Evolutionary conservation across 805 yeast genomes (phyloP).

Genomic region (Zygotorulaspora chibaensis): DNA sequence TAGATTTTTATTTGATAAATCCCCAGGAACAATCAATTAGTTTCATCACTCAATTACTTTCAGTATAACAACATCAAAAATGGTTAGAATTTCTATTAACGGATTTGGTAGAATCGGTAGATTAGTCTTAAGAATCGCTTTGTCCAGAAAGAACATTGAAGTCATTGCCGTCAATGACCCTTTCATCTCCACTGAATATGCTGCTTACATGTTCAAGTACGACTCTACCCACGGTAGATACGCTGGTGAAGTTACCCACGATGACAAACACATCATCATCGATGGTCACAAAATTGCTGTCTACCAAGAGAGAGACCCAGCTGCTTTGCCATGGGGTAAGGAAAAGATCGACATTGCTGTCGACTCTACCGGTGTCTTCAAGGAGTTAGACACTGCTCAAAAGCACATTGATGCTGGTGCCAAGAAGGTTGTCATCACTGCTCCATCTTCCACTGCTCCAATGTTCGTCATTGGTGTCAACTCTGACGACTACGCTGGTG

Average conservation of each 20-base stretch:
- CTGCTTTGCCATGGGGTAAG: slow-evolving; percentile 64
- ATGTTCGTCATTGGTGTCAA: slow-evolving; percentile 72
- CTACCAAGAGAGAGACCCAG: slow-evolving; percentile 65
- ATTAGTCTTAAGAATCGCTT: slow-evolving; percentile 60
- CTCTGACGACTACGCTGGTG: slow-evolving; percentile 53
- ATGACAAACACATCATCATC: slow-evolving; percentile 48
- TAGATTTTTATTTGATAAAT: neutral
- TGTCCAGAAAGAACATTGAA: slow-evolving; percentile 47
- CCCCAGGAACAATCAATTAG: slow-evolving; percentile 12
- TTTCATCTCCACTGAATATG: slow-evolving; percentile 62
- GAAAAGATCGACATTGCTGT: slow-evolving; percentile 57
- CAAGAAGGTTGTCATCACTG: slow-evolving; percentile 67
- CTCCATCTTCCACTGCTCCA: slow-evolving; percentile 69
- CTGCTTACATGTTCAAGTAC: slow-evolving; percentile 72
- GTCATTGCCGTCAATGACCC: slow-evolving; percentile 70
- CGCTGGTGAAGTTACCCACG: slow-evolving; percentile 53
- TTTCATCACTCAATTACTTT: slow-evolving; percentile 11
- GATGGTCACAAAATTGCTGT: slow-evolving; percentile 50
- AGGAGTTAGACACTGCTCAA: slow-evolving; percentile 58
- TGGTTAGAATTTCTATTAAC: slow-evolving; percentile 55
- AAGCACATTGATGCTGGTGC: slow-evolving; percentile 72
- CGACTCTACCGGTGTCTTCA: slow-evolving; percentile 73
- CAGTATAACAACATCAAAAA: slow-evolving; percentile 9
- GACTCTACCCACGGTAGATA: slow-evolving; percentile 67
- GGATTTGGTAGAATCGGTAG: slow-evolving; percentile 75